Conservation (phyloP, 164 flowering plant genomes). For the Sedum album region DNA sequence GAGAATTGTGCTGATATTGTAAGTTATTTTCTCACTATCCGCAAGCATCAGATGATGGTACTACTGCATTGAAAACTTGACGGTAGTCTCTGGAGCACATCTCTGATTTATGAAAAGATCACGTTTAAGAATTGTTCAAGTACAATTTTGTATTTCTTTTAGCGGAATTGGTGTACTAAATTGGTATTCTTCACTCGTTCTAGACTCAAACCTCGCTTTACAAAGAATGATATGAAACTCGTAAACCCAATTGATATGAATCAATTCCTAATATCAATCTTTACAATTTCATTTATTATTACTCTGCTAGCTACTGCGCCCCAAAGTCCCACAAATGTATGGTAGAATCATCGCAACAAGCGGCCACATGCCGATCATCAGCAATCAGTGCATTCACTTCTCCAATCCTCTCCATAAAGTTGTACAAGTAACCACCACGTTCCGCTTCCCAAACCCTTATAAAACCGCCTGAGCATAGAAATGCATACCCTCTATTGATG, state of each 20-base stretch:
- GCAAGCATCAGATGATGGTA: too few species aligned
- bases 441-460: conserved; percentile 52
- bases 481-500: conserved; percentile 50
- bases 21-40: too few species aligned
- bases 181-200: too few species aligned
- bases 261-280: not conserved
- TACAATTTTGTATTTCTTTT: too few species aligned
- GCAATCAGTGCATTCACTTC: conserved; percentile 39
- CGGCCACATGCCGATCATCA: conserved; percentile 56
- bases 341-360: conserved; percentile 24
- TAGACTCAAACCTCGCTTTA: too few species aligned
- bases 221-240: too few species aligned
- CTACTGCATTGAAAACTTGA: too few species aligned
- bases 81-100: too few species aligned
- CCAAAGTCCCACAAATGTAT: conserved; percentile 86
- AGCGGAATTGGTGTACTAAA: too few species aligned
- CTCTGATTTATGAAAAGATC: too few species aligned
- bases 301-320: conserved; percentile 16
- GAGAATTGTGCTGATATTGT: too few species aligned
- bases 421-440: conserved; percentile 31
- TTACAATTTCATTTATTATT: not conserved
- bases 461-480: conserved; percentile 42
- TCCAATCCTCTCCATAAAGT: conserved; percentile 37
- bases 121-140: too few species aligned
- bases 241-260: not conserved